Evolutionary conservation across 2,329 filamentous ascomycete species (phyloP).

Genomic region (Aspergillus intermedius): DNA sequence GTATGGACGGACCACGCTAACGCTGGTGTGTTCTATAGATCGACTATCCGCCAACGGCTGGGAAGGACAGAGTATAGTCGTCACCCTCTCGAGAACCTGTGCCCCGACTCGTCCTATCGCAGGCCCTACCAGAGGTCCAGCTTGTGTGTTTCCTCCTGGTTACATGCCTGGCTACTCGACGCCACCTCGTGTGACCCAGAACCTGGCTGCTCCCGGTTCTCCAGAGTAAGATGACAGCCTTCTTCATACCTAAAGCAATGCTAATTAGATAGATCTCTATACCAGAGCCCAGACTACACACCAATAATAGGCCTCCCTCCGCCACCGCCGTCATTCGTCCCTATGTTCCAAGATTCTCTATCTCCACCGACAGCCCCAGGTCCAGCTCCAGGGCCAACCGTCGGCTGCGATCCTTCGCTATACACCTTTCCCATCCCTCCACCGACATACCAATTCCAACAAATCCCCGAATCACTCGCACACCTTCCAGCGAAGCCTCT

Average conservation of each 20-base stretch:
- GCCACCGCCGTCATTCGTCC: conserved; percentile 19
- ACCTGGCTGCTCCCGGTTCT: conserved; percentile 25
- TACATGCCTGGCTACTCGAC: conserved; percentile 28
- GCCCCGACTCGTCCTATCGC: conserved; percentile 37
- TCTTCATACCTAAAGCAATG: background rate
- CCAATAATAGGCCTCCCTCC: conserved; percentile 18
- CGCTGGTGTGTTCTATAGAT: conserved; percentile 21
- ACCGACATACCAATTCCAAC: conserved; percentile 17
- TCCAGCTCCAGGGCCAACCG: conserved; percentile 15
- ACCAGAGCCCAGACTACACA: conserved; percentile 22
- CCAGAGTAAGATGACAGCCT: conserved; percentile 26
- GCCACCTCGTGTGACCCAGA: conserved; percentile 23
- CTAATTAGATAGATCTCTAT: conserved; percentile 9
- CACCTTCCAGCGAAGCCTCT: conserved; percentile 5
- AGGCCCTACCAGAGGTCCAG: conserved; percentile 35
- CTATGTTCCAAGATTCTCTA: conserved; percentile 21
- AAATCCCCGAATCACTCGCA: conserved; percentile 1
- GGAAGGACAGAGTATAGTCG: conserved; percentile 38
- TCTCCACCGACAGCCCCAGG: conserved; percentile 16
- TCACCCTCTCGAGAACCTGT: conserved; percentile 35
- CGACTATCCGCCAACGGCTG: conserved; percentile 37
- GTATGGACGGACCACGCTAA: background rate
- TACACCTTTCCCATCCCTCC: conserved; percentile 22
- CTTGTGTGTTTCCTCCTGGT: conserved; percentile 19
- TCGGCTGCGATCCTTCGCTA: conserved; percentile 19